Conservation (phyloP, 1,139 yeast species). For the Suhomyces terraborum region DNA sequence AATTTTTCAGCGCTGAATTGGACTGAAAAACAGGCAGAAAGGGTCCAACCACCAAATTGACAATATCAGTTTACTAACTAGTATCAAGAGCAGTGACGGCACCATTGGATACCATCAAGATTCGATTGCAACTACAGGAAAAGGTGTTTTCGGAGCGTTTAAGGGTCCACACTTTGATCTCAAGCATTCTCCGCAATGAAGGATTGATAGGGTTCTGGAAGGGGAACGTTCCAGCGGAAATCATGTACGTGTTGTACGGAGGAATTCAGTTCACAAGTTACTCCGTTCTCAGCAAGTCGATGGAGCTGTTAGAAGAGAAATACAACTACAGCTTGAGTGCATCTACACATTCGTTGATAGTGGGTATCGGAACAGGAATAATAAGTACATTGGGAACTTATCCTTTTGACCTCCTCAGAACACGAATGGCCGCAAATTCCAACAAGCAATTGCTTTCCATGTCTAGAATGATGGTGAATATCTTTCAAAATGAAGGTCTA, state of each 20-base stretch:
- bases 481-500: conserved; percentile 51
- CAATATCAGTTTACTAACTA: conserved; percentile 12
- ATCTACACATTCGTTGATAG: conserved; percentile 53
- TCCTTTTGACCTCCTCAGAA: conserved; percentile 85
- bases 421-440: conserved; percentile 71
- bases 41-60: too few species aligned
- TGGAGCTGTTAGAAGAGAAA: conserved; percentile 34
- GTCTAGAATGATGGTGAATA: conserved; percentile 40
- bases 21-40: too few species aligned
- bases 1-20: background rate
- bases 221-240: conserved; percentile 91
- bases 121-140: conserved; percentile 69
- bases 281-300: conserved; percentile 50
- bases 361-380: conserved; percentile 80
- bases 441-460: conserved; percentile 49
- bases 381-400: conserved; percentile 73
- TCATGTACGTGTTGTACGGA: conserved; percentile 82
- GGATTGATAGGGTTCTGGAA: conserved; percentile 73
- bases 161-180: conserved; percentile 33
- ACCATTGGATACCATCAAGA: conserved; percentile 87
- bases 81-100: conserved; percentile 65
- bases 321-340: conserved; percentile 31
- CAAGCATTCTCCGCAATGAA: conserved; percentile 33
- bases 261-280: conserved; percentile 81
- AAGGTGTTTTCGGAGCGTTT: conserved; percentile 30